Percentiles rank a stretch among this genome's conserved stretches.
phyloP scores from a whole-genome alignment of 176 grass and related monocot genomes.

The Pontederia paniculata region DNA sequence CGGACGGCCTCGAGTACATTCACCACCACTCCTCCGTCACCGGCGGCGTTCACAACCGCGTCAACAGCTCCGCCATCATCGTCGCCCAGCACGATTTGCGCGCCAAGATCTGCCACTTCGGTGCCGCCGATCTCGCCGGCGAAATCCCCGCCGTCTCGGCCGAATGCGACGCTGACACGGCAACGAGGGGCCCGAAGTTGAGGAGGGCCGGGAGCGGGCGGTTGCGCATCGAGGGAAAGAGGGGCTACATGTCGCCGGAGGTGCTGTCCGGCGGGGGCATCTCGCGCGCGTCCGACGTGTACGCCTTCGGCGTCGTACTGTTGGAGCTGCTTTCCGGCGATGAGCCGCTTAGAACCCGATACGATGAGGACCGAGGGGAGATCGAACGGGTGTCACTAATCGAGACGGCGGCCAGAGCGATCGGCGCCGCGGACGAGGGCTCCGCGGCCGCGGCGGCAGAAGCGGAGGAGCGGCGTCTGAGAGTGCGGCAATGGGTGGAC shows the following conservation, averaged over 20 bases:
- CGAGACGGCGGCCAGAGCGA: conserved; percentile 39
- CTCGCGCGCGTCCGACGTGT: conserved; percentile 38
- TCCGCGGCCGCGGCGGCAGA: neutral
- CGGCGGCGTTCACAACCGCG: conserved; percentile 33
- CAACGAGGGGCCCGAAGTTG: too few species aligned
- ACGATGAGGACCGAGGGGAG: conserved; percentile 22
- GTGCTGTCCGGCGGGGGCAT: neutral
- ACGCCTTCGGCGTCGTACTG: conserved; percentile 49
- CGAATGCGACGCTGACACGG: neutral
- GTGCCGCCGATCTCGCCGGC: conserved; percentile 28
- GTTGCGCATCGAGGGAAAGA: conserved; percentile 20
- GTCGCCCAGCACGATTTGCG: conserved; percentile 35
- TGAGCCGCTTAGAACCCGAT: conserved; percentile 42
- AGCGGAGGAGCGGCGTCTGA: conserved; percentile 19
- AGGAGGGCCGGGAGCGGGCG: conserved; percentile 6
- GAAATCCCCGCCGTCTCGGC: neutral
- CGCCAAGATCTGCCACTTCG: conserved; percentile 51
- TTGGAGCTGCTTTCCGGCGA: conserved; percentile 48
- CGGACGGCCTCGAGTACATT: conserved; percentile 58
- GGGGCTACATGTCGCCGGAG: conserved; percentile 35
- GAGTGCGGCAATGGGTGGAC: conserved; percentile 79
- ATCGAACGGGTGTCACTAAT: conserved; percentile 54
- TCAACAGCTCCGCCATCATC: conserved; percentile 36
- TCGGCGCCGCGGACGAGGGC: neutral
- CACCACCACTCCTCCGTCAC: conserved; percentile 42